These are phyloP conservation scores for Termitomyces sp. DNA, from an alignment of 768 basidiomycete species.

Conservation along the genomic window DNA sequence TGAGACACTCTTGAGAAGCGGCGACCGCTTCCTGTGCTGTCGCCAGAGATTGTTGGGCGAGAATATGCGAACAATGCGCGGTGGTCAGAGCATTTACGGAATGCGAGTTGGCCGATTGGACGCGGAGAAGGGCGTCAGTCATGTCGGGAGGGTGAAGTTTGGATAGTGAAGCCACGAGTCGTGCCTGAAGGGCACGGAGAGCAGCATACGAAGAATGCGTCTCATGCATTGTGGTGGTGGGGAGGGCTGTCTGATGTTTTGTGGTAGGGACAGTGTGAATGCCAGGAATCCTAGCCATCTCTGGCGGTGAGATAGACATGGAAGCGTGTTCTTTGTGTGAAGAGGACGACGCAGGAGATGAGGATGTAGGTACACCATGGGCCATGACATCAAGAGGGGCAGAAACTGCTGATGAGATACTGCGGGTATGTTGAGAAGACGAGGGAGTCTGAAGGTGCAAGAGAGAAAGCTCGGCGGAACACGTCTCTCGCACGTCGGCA, in stretches of 20 bases:
- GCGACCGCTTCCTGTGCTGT: slow-evolving; percentile 23
- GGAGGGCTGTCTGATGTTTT: background rate
- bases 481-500: background rate
- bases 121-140: slow-evolving; percentile 14
- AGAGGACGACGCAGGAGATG: background rate
- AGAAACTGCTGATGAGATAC: background rate
- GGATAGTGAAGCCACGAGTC: slow-evolving; percentile 19
- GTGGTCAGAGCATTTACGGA: slow-evolving; percentile 18
- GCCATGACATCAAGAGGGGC: background rate
- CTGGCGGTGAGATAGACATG: background rate
- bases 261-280: background rate
- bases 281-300: background rate
- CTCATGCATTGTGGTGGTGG: background rate
- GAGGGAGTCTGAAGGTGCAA: too few relatives aligned
- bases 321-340: background rate
- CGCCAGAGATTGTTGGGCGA: slow-evolving; percentile 26
- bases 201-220: slow-evolving; percentile 8
- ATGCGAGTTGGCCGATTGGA: slow-evolving; percentile 21
- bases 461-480: background rate
- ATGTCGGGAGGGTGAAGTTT: slow-evolving; percentile 15
- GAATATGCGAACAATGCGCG: slow-evolving; percentile 22
- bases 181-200: slow-evolving; percentile 20
- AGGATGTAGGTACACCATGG: too few relatives aligned
- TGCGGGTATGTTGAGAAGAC: background rate
- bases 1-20: slow-evolving; percentile 23